Evolutionary conservation across 805 yeast species (phyloP).

Genomic region (Torulaspora indica): DNA sequence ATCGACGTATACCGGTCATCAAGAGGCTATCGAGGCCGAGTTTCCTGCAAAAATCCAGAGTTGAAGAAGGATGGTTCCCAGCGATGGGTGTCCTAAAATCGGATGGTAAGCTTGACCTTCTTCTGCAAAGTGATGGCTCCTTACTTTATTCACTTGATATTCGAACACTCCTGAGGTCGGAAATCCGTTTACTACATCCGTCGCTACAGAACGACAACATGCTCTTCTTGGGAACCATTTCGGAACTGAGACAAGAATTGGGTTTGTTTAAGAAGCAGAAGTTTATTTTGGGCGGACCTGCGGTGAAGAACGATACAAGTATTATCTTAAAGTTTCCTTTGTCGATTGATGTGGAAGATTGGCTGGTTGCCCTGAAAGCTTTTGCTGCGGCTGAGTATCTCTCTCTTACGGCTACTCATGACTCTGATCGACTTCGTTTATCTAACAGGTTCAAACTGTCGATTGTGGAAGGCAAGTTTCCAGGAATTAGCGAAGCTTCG

Average conservation of each 20-base stretch:
- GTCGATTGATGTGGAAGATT: constrained; percentile 67
- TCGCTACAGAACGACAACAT: constrained; percentile 58
- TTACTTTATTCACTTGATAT: constrained; percentile 56
- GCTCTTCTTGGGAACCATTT: constrained; percentile 53
- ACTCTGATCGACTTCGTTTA: constrained; percentile 44
- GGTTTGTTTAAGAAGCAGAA: constrained; percentile 6
- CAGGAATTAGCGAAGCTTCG: constrained; percentile 2
- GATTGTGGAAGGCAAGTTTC: constrained; percentile 59
- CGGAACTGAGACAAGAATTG: constrained; percentile 44
- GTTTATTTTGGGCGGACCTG: constrained; percentile 11
- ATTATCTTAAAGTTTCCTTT: constrained; percentile 56
- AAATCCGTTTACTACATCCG: constrained; percentile 58
- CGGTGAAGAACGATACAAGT: constrained; percentile 15
- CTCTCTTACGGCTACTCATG: constrained; percentile 28
- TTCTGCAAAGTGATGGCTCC: constrained; percentile 61
- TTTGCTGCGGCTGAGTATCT: constrained; percentile 52
- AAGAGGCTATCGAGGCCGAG: constrained; percentile 15
- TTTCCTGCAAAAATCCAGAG: constrained; percentile 11
- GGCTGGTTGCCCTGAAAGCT: constrained; percentile 65
- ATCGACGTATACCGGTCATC: constrained; percentile 20
- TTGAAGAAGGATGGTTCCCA: constrained; percentile 61
- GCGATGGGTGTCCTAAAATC: constrained; percentile 67
- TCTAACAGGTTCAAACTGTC: constrained; percentile 52
- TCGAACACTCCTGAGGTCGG: constrained; percentile 49
- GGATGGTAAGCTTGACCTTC: constrained; percentile 55